phyloP scores from a whole-genome alignment of 2,329 filamentous ascomycete species.

The Eutypella sp. region DNA sequence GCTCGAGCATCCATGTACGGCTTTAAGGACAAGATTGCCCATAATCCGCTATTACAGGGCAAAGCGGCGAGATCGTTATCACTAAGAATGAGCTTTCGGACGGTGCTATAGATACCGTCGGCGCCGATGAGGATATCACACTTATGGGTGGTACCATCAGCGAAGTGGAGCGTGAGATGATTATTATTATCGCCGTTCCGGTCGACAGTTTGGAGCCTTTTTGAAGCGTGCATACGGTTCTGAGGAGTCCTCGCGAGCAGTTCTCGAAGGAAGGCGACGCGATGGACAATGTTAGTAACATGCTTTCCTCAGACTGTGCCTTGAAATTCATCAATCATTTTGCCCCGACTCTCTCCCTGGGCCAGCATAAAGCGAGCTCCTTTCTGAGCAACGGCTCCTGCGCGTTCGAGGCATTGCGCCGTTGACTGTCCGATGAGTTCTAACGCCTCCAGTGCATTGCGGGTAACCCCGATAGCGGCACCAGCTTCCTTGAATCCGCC shows the following conservation, averaged over 20 bases:
- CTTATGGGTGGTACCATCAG: constrained; percentile 15
- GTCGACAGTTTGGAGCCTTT: constrained; percentile 12
- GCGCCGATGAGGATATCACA: constrained; percentile 34
- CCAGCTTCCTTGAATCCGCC: constrained; percentile 12
- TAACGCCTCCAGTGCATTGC: constrained; percentile 6
- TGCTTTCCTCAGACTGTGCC: constrained; percentile 2
- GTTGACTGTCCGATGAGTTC: constrained; percentile 7
- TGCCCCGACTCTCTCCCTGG: neutral
- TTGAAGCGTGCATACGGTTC: constrained; percentile 17
- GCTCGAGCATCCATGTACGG: constrained; percentile 14
- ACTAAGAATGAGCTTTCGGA: constrained; percentile 29
- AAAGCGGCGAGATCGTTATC: constrained; percentile 15
- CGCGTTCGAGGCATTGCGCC: constrained; percentile 4
- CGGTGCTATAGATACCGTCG: constrained; percentile 33
- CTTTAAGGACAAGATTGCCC: constrained; percentile 17
- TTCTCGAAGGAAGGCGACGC: constrained; percentile 13
- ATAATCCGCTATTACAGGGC: constrained; percentile 14
- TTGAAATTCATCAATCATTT: constrained; percentile 7
- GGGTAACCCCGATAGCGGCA: constrained; percentile 3
- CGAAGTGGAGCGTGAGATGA: constrained; percentile 14
- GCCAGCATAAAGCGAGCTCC: constrained; percentile 7
- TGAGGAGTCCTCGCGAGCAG: constrained; percentile 11
- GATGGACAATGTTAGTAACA: constrained; percentile 14
- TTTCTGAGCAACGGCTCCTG: constrained; percentile 7
- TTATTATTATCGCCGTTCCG: neutral